Evolutionary conservation across 1,284 basidiomycete genomes (phyloP).

Genomic region (Calocybe gambosa): DNA sequence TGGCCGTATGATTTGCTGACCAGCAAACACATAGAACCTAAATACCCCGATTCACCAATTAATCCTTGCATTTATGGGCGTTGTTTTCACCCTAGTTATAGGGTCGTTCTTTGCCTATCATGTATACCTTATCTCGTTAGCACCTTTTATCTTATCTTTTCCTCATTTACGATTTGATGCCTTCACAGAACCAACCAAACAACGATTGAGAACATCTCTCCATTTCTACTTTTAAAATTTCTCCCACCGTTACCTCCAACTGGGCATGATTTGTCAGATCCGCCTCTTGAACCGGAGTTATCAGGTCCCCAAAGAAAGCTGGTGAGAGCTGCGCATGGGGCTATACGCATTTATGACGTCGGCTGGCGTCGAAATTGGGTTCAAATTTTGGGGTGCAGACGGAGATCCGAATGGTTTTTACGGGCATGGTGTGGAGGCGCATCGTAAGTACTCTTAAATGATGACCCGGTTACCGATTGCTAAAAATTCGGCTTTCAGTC

Average conservation of each 20-base stretch:
- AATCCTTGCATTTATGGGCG: conserved; percentile 55
- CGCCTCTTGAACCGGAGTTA: conserved; percentile 73
- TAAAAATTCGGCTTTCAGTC: conserved; percentile 29
- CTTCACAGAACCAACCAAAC: conserved; percentile 76
- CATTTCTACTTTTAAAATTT: conserved; percentile 66
- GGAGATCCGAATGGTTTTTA: conserved; percentile 42
- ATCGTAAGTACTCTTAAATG: conserved; percentile 38
- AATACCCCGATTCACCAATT: conserved; percentile 68
- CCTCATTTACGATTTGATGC: background rate
- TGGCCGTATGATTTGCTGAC: background rate
- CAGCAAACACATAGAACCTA: conserved; percentile 42
- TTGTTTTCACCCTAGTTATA: conserved; percentile 61
- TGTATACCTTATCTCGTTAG: conserved; percentile 73
- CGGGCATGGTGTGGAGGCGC: conserved; percentile 55
- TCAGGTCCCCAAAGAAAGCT: conserved; percentile 62
- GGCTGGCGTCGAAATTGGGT: conserved; percentile 70
- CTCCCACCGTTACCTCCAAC: conserved; percentile 52
- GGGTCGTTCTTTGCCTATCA: conserved; percentile 79
- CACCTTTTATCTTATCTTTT: conserved; percentile 12
- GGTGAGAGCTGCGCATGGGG: conserved; percentile 60
- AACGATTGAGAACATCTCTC: conserved; percentile 76
- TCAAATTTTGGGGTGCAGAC: conserved; percentile 57
- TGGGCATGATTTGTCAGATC: conserved; percentile 50
- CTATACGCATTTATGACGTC: conserved; percentile 69
- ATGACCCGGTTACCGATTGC: background rate